Conservation (phyloP, 2,329 filamentous ascomycete species). For the Harringtonia lauricola region DNA sequence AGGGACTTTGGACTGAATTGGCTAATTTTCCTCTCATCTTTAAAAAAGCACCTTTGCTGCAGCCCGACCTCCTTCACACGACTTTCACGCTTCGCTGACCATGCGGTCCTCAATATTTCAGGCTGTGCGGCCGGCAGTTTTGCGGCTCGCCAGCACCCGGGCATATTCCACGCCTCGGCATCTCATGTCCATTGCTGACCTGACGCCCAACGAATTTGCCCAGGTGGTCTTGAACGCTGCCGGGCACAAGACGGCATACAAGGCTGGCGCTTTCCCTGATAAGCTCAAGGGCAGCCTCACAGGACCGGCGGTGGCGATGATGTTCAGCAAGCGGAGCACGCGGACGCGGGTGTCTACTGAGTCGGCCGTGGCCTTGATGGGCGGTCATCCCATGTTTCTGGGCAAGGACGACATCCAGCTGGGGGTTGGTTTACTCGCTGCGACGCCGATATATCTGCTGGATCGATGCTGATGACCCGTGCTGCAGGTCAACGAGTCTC, state of each 20-base stretch:
- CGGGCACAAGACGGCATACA: constrained; percentile 65
- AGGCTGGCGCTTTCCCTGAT: constrained; percentile 39
- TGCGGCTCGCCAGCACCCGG: constrained; percentile 26
- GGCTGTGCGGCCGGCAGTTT: constrained; percentile 14
- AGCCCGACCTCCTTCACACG: no score
- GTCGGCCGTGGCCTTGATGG: constrained; percentile 76
- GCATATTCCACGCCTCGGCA: constrained; percentile 57
- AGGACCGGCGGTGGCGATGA: constrained; percentile 81
- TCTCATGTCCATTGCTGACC: constrained; percentile 82
- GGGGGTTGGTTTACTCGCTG: constrained; percentile 44
- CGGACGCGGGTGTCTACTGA: constrained; percentile 90
- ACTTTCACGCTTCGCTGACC: background rate
- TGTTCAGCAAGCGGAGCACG: constrained; percentile 94
- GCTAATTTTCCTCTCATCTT: constrained; percentile 14
- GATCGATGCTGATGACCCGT: no score
- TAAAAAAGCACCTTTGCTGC: background rate
- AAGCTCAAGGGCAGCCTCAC: constrained; percentile 51
- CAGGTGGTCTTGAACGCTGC: constrained; percentile 75
- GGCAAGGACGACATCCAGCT: constrained; percentile 94
- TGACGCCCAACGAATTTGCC: constrained; percentile 68
- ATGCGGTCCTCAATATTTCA: constrained; percentile 15
- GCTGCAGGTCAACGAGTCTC: constrained; percentile 80
- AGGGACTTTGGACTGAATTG: no score
- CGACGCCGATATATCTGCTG: no score
- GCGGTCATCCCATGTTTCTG: constrained; percentile 92